A percentile compares a stretch with the other conserved stretches of the same genome.
These are phyloP conservation scores for Rasamsonia emersonii DNA, from an alignment of 2,329 filamentous ascomycete species.

Conservation along the genomic window DNA sequence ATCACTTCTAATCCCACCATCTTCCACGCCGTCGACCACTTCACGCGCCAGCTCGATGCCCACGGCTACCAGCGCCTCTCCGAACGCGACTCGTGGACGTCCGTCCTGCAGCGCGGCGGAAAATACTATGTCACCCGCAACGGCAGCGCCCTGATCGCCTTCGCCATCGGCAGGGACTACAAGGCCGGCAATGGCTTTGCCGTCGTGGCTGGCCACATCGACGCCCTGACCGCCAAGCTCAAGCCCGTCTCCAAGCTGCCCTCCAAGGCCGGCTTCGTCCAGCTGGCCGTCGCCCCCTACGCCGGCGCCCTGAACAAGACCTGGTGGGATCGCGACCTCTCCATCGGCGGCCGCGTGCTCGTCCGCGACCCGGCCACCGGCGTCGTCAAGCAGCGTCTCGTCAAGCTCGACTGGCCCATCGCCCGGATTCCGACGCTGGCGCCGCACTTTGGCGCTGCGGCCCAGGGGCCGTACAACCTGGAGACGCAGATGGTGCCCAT, in stretches of 20 bases:
- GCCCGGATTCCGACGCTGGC: slow-evolving; percentile 86
- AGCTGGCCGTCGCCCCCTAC: slow-evolving; percentile 88
- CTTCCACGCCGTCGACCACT: slow-evolving; percentile 79
- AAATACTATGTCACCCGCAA: slow-evolving; percentile 88
- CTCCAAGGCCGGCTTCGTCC: slow-evolving; percentile 75
- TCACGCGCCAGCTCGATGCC: slow-evolving; percentile 61
- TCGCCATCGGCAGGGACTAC: slow-evolving; percentile 72
- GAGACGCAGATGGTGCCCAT: slow-evolving; percentile 95
- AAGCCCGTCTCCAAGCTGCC: slow-evolving; percentile 85
- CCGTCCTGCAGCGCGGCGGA: slow-evolving; percentile 64
- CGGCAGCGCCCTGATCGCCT: slow-evolving; percentile 75
- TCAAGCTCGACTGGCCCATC: slow-evolving; percentile 91
- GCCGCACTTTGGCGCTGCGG: slow-evolving; percentile 77
- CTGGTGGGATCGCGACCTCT: slow-evolving; percentile 95
- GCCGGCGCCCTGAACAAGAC: slow-evolving; percentile 79
- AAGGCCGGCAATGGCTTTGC: slow-evolving; percentile 76
- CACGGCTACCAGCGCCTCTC: slow-evolving; percentile 68
- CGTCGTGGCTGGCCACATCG: slow-evolving; percentile 86
- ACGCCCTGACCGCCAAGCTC: slow-evolving; percentile 79
- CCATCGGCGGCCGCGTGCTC: slow-evolving; percentile 80
- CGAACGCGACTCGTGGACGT: slow-evolving; percentile 68
- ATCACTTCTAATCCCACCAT: slow-evolving; percentile 85
- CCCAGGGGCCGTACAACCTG: slow-evolving; percentile 61
- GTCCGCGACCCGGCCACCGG: slow-evolving; percentile 63
- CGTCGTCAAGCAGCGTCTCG: slow-evolving; percentile 72